These are phyloP conservation scores for Albophoma yamanashiensis DNA, from an alignment of 2,329 filamentous ascomycete genomes.

Conservation along the genomic window DNA sequence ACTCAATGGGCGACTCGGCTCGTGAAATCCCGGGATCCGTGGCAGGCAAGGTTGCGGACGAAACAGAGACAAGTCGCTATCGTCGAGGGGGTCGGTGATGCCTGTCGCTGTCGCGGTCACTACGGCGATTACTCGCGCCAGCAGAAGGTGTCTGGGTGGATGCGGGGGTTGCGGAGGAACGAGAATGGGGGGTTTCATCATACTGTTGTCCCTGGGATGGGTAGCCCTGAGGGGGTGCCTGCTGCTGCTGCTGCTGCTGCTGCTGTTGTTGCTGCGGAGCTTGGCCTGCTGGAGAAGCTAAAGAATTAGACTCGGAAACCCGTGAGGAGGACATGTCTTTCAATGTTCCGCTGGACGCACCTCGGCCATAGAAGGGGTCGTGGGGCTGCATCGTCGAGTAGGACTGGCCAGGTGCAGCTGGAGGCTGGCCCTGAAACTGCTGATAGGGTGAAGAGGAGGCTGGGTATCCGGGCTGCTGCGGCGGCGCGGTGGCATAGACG, in stretches of 20 bases:
- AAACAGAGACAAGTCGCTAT: slow-evolving; percentile 12
- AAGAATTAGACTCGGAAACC: slow-evolving; percentile 29
- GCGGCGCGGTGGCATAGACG: slow-evolving; percentile 20
- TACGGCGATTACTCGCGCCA: slow-evolving; percentile 27
- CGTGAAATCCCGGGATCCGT: slow-evolving; percentile 1
- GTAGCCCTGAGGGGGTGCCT: slow-evolving; percentile 20
- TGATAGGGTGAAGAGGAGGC: slow-evolving; percentile 18
- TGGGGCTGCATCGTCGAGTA: slow-evolving; percentile 33
- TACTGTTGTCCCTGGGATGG: slow-evolving; percentile 38
- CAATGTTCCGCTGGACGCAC: slow-evolving; percentile 37
- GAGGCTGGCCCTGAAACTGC: slow-evolving; percentile 22
- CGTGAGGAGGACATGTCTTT: slow-evolving; percentile 5
- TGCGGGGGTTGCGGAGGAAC: slow-evolving; percentile 24
- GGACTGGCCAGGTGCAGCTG: slow-evolving; percentile 17
- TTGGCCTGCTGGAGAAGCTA: slow-evolving; percentile 42
- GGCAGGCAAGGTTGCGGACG: slow-evolving; percentile 9
- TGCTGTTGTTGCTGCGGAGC: slow-evolving; percentile 13
- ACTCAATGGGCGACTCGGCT: slow-evolving; percentile 10
- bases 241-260: slow-evolving; percentile 9
- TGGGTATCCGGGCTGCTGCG: slow-evolving; percentile 20
- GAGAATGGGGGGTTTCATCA: slow-evolving; percentile 33
- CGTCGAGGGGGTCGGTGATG: slow-evolving; percentile 28
- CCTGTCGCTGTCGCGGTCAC: slow-evolving; percentile 30
- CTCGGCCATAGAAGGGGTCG: slow-evolving; percentile 48
- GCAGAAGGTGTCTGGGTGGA: slow-evolving; percentile 27